Evolutionary conservation across 2,329 filamentous ascomycete genomes (phyloP).

Genomic region (Fusarium tanahbumbuense): DNA sequence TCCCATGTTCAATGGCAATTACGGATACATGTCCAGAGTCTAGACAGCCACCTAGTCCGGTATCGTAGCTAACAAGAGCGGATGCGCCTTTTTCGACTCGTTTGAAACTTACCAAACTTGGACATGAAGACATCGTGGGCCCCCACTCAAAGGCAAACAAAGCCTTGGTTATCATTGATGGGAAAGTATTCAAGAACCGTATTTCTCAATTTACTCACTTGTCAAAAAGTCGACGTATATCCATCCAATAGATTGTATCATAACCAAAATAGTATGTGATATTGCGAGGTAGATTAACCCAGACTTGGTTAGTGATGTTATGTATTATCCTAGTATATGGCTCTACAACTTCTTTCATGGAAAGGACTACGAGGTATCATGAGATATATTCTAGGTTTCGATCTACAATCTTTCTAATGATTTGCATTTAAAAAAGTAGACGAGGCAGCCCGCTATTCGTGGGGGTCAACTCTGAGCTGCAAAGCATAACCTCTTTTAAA

Average conservation of each 20-base stretch:
- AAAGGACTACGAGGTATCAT: background rate
- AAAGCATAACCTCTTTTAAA: background rate
- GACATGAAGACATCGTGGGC: conserved; percentile 20
- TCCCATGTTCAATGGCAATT: conserved; percentile 25
- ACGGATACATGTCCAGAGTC: conserved; percentile 13
- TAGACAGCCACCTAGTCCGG: conserved; percentile 2
- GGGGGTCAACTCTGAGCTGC: background rate
- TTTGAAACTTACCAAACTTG: conserved; percentile 32
- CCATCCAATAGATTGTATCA: background rate
- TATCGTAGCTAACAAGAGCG: conserved; percentile 3
- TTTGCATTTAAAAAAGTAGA: background rate
- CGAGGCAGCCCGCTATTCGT: background rate
- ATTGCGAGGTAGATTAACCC: background rate
- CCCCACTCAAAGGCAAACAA: conserved; percentile 33
- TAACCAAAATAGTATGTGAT: background rate
- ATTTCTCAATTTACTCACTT: background rate
- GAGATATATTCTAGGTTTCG: background rate
- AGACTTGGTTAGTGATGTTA: background rate
- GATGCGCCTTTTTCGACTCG: conserved; percentile 25
- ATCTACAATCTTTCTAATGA: background rate
- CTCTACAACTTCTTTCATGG: background rate
- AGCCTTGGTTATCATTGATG: background rate
- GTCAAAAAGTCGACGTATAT: background rate
- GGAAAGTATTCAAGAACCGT: background rate
- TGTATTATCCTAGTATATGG: background rate